Conservation (phyloP, 805 yeast genomes). For the Peterozyma xylosa region DNA sequence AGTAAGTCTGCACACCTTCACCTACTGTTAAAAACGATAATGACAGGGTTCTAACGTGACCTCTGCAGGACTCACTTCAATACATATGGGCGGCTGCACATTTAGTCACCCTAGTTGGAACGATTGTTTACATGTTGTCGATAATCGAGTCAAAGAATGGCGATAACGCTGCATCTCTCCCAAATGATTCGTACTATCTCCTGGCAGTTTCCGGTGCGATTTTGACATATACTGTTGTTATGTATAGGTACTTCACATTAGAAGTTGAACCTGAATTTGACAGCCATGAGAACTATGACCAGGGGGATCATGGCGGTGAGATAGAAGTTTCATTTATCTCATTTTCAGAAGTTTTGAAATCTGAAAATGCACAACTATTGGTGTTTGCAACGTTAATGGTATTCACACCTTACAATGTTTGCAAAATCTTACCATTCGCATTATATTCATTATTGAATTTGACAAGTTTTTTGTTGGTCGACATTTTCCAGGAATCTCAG, state of each 20-base stretch:
- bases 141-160: not conserved
- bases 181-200: not conserved
- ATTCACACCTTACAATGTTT: constrained; percentile 20
- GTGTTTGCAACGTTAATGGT: constrained; percentile 30
- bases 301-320: not conserved
- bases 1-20: too few species aligned
- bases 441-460: constrained; percentile 32
- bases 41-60: too few species aligned
- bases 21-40: too few species aligned
- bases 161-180: not conserved
- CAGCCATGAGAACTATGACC: not conserved
- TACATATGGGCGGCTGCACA: constrained; percentile 6
- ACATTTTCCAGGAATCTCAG: constrained; percentile 22
- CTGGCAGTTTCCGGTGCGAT: not conserved
- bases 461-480: constrained; percentile 22
- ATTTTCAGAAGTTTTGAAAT: constrained; percentile 27
- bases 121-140: not conserved
- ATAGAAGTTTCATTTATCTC: constrained; percentile 11
- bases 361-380: constrained; percentile 33
- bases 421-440: constrained; percentile 32
- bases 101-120: constrained; percentile 1
- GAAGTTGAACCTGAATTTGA: not conserved
- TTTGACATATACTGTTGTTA: constrained; percentile 2
- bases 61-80: not conserved
- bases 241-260: not conserved